Evolutionary conservation across 2,329 filamentous ascomycete species (phyloP).

Genomic region (Apiospora sp.): DNA sequence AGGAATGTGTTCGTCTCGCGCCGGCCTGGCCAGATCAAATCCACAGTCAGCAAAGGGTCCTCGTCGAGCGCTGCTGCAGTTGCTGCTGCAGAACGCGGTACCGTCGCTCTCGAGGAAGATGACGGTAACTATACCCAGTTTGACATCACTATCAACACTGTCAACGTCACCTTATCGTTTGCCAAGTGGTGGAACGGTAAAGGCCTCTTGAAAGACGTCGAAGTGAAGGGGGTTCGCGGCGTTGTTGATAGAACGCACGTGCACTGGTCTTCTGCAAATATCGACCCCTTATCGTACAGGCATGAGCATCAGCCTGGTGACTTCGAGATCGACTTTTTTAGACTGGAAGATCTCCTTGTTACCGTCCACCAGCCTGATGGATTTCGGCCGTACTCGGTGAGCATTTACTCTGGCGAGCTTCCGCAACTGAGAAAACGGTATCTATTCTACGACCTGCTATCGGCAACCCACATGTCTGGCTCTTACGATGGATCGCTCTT

Average conservation of each 20-base stretch:
- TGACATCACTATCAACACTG: conserved; percentile 90
- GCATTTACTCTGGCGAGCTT: conserved; percentile 94
- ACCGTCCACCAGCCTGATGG: conserved; percentile 89
- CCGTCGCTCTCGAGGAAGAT: conserved; percentile 63
- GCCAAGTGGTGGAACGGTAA: conserved; percentile 99
- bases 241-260: conserved; percentile 91
- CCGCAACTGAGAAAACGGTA: conserved; percentile 93
- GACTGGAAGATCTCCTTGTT: conserved; percentile 90
- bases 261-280: conserved; percentile 69
- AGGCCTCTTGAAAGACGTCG: conserved; percentile 88
- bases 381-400: conserved; percentile 94
- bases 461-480: conserved; percentile 94
- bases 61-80: conserved; percentile 84
- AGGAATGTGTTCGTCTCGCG: conserved; percentile 96
- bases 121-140: conserved; percentile 99
- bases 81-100: conserved; percentile 75
- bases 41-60: conserved; percentile 91
- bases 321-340: conserved; percentile 97
- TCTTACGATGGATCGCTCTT: conserved; percentile 96
- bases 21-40: conserved; percentile 81
- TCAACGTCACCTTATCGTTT: conserved; percentile 96
- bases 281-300: conserved; percentile 87
- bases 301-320: conserved; percentile 90
- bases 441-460: conserved; percentile 97
- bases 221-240: conserved; percentile 91